Base-by-base conservation (phyloP, 495 filamentous ascomycete genomes). In the Rhizodiscina lignyota region DNA sequence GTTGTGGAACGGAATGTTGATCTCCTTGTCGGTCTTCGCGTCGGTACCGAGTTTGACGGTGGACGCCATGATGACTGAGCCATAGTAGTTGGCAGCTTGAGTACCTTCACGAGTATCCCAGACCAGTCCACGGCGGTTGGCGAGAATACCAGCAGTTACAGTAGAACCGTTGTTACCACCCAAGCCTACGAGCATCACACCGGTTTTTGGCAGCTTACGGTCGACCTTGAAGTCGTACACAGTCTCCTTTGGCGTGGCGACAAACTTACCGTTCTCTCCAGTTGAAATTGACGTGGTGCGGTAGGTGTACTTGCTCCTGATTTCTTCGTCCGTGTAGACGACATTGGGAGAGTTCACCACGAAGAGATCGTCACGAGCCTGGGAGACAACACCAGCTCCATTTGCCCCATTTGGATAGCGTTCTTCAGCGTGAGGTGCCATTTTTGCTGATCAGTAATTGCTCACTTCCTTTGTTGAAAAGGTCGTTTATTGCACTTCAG, bases 111-210 rank as follows among this genome's bases (percentile, higher is more conserved):
- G 83, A 44, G 89, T 94, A 39, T 93, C 83, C 89, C 89, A 97
- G 38, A 64, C 64, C 36, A 96, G 70, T 27, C 70, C 66, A 47
- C 78, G 78, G 55, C 81, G 80, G 61, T 97, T 97, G 58, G 85
- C 89, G 52, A 97, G 70, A 58, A 97, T 93, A 58, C 89, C 91
- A 42, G 89, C 89, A 35, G 91, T 96, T 39, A 96, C 83, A 43
- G 89, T 97, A 43, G 83, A 79, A 50, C 89, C 89, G 55, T 97
- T 96, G 75, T 97, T 97, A 50, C 89, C 89, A 61, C 89, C 89
- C 82, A 75, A 89, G 41, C 89, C 89, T 42, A 96, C 91, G 51
- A 97, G 72, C 89, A 97, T 94, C 65, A 92, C 67, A 51, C 89
- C 89, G 40, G 83, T 68, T 69, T 92, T 94, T 58, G 82, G 82